A percentile compares a stretch with the other conserved stretches of the same genome.
These are phyloP conservation scores for Aspergillus fructus DNA, from an alignment of 2,329 filamentous ascomycete species.

Conservation along the genomic window DNA sequence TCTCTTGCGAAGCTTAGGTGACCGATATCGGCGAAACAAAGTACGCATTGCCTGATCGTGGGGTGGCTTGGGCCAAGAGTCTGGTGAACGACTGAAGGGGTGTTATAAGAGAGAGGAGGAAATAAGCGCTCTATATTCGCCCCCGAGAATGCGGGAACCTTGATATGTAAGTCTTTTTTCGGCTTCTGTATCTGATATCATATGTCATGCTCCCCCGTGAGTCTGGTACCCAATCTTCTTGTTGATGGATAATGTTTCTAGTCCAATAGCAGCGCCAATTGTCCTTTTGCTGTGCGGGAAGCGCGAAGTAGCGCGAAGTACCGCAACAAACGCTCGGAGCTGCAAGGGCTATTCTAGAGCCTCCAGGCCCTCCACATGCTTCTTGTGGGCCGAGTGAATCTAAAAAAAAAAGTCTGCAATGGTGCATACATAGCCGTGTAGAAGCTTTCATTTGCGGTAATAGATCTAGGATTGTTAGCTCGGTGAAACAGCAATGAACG, in stretches of 20 bases:
- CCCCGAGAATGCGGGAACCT: slow-evolving; percentile 21
- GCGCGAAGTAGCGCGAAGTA: neutral
- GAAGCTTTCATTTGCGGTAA: slow-evolving; percentile 46
- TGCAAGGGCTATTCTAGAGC: slow-evolving; percentile 1
- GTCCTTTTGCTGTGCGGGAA: neutral
- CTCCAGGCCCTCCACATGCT: slow-evolving; percentile 1
- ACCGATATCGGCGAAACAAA: neutral
- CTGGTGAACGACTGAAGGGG: neutral
- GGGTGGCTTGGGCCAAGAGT: neutral
- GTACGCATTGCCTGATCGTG: neutral
- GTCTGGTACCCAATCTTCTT: slow-evolving; percentile 13
- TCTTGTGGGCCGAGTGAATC: neutral
- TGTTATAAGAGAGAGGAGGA: slow-evolving; percentile 14
- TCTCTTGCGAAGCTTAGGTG: neutral
- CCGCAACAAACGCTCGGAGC: slow-evolving; percentile 1
- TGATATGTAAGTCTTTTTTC: slow-evolving; percentile 9
- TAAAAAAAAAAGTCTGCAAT: neutral
- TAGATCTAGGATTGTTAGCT: slow-evolving; percentile 38
- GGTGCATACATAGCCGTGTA: neutral
- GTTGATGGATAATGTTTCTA: slow-evolving; percentile 25
- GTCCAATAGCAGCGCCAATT: slow-evolving; percentile 24
- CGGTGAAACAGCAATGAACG: slow-evolving; percentile 1
- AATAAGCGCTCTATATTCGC: slow-evolving; percentile 28
- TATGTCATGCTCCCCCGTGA: slow-evolving; percentile 16
- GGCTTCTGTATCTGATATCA: slow-evolving; percentile 17